Evolutionary conservation across 2,329 filamentous ascomycete species (phyloP).

Genomic region (Colletotrichum lindemuthianum): DNA sequence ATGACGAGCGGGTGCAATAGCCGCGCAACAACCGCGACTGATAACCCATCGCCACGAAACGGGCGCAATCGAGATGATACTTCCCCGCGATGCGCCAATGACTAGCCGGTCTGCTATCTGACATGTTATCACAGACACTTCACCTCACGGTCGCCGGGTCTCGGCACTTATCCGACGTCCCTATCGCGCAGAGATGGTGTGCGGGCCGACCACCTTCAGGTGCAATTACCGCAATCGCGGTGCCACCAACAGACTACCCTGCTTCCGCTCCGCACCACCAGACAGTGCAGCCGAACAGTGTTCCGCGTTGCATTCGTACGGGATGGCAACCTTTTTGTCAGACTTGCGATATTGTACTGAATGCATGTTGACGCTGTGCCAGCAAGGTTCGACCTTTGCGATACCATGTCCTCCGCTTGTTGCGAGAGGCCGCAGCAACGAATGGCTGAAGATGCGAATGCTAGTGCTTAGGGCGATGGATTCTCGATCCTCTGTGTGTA

Average conservation of each 20-base stretch:
- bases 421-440: too few relatives aligned
- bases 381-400: too few relatives aligned
- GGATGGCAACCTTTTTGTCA: too few relatives aligned
- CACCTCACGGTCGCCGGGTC: not conserved
- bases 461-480: too few relatives aligned
- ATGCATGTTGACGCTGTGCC: too few relatives aligned
- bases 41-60: conserved; percentile 4
- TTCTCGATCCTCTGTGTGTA: too few relatives aligned
- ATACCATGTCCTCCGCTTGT: too few relatives aligned
- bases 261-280: conserved; percentile 29
- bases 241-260: too few relatives aligned
- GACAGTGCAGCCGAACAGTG: conserved; percentile 32
- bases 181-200: conserved; percentile 20
- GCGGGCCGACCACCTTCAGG: conserved; percentile 15
- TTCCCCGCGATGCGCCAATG: conserved; percentile 10
- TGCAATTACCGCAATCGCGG: conserved; percentile 24
- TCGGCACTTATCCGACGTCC: conserved; percentile 26
- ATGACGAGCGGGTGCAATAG: conserved; percentile 5
- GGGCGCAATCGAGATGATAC: not conserved
- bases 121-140: conserved; percentile 15
- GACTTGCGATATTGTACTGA: too few relatives aligned
- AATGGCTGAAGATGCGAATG: too few relatives aligned
- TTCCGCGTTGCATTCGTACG: not conserved
- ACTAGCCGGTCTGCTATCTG: conserved; percentile 10
- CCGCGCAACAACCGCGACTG: conserved; percentile 5